Evolutionary conservation across 352 stramenopile species (phyloP).

Genomic region (Globisporangium okanoganense): DNA sequence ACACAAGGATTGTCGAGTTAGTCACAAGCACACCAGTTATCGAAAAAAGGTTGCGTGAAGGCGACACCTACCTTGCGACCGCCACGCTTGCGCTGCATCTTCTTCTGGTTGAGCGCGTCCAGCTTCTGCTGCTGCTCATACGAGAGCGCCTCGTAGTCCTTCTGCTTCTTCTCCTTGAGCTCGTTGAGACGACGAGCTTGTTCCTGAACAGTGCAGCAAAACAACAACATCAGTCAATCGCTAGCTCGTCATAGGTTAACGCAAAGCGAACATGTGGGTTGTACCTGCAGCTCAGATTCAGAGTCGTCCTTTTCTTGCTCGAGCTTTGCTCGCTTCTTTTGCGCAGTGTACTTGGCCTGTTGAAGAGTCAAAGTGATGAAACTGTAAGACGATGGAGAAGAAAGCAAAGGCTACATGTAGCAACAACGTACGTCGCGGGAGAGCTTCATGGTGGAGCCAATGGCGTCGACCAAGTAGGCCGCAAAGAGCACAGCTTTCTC

Average conservation of each 20-base stretch:
- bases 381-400: not conserved
- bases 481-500: conserved; percentile 42
- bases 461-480: conserved; percentile 52
- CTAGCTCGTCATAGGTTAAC: not conserved
- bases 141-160: conserved; percentile 72
- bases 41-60: too few species aligned
- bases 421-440: conserved; percentile 51
- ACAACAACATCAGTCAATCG: not conserved
- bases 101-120: conserved; percentile 70
- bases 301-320: conserved; percentile 41
- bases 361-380: not conserved
- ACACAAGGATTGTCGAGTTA: not conserved
- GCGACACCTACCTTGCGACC: conserved; percentile 58
- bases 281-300: conserved; percentile 27
- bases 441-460: conserved; percentile 73
- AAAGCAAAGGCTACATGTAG: not conserved
- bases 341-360: conserved; percentile 69
- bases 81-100: conserved; percentile 60
- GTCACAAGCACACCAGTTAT: not conserved
- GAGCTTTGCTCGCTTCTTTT: conserved; percentile 71
- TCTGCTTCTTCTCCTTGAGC: conserved; percentile 72
- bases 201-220: conserved; percentile 26
- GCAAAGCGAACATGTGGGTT: not conserved
- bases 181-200: conserved; percentile 41
- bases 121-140: conserved; percentile 81